Evolutionary conservation across 768 basidiomycete species (phyloP).

Genomic region (Lyophyllum decastes): DNA sequence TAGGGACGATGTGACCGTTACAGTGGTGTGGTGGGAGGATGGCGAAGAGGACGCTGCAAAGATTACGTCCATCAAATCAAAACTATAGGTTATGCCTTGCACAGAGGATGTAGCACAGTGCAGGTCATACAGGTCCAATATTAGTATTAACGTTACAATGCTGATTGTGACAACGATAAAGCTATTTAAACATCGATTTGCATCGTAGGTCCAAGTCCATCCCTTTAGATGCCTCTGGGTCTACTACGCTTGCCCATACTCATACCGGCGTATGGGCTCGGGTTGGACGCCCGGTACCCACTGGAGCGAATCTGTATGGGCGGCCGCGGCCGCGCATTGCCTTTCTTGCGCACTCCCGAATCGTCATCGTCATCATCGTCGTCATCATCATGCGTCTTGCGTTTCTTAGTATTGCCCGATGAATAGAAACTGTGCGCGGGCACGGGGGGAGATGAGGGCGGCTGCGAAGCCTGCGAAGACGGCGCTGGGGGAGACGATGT

Average conservation of each 20-base stretch:
- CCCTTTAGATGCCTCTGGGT: constrained; percentile 17
- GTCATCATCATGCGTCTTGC: constrained; percentile 26
- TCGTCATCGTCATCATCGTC: constrained; percentile 18
- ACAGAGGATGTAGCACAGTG: neutral
- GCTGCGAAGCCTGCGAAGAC: constrained; percentile 28
- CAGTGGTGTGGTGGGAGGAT: constrained; percentile 84
- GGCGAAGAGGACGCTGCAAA: constrained; percentile 47
- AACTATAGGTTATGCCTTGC: constrained; percentile 38
- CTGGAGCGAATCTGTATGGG: constrained; percentile 1
- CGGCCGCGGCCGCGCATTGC: constrained; percentile 2
- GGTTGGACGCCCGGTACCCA: constrained; percentile 7
- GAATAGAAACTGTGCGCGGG: constrained; percentile 41
- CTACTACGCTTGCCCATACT: constrained; percentile 4
- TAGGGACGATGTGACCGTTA: constrained; percentile 85
- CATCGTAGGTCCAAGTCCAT: neutral
- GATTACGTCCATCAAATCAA: constrained; percentile 42
- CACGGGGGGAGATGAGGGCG: constrained; percentile 31
- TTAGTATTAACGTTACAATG: constrained; percentile 17
- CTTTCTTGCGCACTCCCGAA: constrained; percentile 1
- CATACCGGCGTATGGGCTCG: constrained; percentile 15
- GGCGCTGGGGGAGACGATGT: constrained; percentile 18
- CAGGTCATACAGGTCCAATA: constrained; percentile 8
- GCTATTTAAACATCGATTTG: constrained; percentile 1
- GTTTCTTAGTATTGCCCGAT: constrained; percentile 26
- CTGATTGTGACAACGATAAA: constrained; percentile 4